Evolutionary conservation across 2,329 filamentous ascomycete genomes (phyloP).

Genomic region (Alternaria dauci): DNA sequence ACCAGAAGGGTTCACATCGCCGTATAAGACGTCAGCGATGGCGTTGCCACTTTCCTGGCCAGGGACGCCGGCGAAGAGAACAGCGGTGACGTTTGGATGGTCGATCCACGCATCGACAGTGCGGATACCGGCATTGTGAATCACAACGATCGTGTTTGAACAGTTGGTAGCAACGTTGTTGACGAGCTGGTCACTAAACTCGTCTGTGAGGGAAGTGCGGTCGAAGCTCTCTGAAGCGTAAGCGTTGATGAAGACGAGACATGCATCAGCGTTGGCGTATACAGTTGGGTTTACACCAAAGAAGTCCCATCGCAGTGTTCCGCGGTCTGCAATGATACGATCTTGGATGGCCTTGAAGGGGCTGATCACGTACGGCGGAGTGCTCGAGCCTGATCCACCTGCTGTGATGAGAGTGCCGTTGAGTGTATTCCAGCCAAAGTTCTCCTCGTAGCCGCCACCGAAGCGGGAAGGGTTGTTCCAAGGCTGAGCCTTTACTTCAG

Average conservation of each 20-base stretch:
- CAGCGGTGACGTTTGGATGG: constrained; percentile 79
- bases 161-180: constrained; percentile 57
- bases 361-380: constrained; percentile 52
- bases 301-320: constrained; percentile 49
- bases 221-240: constrained; percentile 52
- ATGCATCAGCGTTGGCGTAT: constrained; percentile 53
- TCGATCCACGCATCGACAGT: constrained; percentile 77
- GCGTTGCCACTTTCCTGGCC: constrained; percentile 83
- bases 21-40: constrained; percentile 80
- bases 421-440: constrained; percentile 44
- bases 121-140: constrained; percentile 64
- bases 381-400: constrained; percentile 50
- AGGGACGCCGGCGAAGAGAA: constrained; percentile 80
- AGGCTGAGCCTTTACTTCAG: constrained; percentile 44
- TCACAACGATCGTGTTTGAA: constrained; percentile 61
- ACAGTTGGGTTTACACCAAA: constrained; percentile 40
- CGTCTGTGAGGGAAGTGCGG: constrained; percentile 30
- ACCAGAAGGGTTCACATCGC: constrained; percentile 75
- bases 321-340: constrained; percentile 38
- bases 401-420: constrained; percentile 56
- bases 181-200: constrained; percentile 47
- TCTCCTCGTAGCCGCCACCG: constrained; percentile 52
- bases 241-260: constrained; percentile 66
- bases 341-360: constrained; percentile 53
- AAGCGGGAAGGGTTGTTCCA: constrained; percentile 51